Conservation (phyloP, 768 basidiomycete species). For the Pisolithus tinctorius region DNA sequence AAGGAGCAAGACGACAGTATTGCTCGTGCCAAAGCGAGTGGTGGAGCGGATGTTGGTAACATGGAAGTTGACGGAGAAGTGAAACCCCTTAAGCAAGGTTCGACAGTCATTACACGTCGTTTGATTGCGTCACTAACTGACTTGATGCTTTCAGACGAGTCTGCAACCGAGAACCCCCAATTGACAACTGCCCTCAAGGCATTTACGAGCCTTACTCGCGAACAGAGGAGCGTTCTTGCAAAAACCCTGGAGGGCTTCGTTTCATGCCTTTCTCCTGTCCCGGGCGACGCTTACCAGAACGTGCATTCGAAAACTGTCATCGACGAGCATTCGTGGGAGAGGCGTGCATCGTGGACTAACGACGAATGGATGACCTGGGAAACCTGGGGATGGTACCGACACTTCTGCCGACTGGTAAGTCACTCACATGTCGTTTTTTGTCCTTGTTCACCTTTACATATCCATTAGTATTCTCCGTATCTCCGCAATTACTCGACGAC, state of each 20-base stretch:
- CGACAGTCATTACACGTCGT: not conserved
- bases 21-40: constrained; percentile 66
- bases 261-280: constrained; percentile 44
- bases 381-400: constrained; percentile 87
- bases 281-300: constrained; percentile 40
- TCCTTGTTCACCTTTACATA: not conserved
- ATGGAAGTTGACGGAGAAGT: constrained; percentile 72
- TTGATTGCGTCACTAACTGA: not conserved
- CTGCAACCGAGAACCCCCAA: constrained; percentile 55
- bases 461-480: constrained; percentile 67
- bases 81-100: constrained; percentile 43
- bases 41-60: constrained; percentile 39
- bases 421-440: constrained; percentile 4
- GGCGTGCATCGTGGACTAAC: constrained; percentile 59
- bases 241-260: constrained; percentile 75
- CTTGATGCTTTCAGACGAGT: constrained; percentile 29
- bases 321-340: constrained; percentile 61
- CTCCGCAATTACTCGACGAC: constrained; percentile 69
- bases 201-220: constrained; percentile 62
- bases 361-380: constrained; percentile 83
- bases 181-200: constrained; percentile 68
- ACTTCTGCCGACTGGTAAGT: constrained; percentile 77
- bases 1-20: constrained; percentile 87
- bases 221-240: constrained; percentile 70
- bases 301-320: constrained; percentile 51